Conservation (phyloP, 345 rosid species). For the Psidium guajava region DNA sequence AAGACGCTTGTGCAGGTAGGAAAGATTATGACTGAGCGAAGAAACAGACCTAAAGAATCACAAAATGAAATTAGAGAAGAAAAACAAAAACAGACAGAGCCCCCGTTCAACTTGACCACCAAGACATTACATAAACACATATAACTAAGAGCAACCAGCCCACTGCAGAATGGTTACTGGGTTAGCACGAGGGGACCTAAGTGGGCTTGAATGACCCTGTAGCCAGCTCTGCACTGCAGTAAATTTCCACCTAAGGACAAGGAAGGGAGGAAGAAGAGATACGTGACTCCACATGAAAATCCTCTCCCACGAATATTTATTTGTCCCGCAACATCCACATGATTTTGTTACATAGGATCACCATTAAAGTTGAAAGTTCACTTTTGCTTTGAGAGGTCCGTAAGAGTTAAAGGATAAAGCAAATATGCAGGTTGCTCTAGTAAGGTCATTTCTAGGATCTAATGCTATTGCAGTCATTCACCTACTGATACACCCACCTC, state of each 20-base stretch:
- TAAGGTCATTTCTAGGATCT: neutral
- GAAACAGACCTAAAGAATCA: neutral
- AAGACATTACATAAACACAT: neutral
- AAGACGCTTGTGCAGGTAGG: neutral
- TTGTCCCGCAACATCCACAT: neutral
- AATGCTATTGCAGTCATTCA: neutral
- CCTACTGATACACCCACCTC: neutral
- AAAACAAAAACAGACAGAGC: neutral
- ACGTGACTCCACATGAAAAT: neutral
- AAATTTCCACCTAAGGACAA: neutral
- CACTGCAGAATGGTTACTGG: neutral
- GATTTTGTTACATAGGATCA: neutral
- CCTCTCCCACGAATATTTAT: neutral
- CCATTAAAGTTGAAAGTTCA: neutral
- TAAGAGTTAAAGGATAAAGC: neutral
- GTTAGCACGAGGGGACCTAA: neutral
- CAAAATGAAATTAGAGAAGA: neutral
- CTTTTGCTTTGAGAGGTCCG: neutral
- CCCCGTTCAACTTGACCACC: neutral
- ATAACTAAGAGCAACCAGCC: neutral
- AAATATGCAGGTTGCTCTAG: neutral
- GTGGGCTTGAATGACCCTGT: neutral
- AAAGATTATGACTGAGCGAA: neutral
- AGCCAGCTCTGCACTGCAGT: neutral
- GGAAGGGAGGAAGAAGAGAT: neutral